Conservation (phyloP, 2,329 filamentous ascomycete species). For the Aspergillus niger region DNA sequence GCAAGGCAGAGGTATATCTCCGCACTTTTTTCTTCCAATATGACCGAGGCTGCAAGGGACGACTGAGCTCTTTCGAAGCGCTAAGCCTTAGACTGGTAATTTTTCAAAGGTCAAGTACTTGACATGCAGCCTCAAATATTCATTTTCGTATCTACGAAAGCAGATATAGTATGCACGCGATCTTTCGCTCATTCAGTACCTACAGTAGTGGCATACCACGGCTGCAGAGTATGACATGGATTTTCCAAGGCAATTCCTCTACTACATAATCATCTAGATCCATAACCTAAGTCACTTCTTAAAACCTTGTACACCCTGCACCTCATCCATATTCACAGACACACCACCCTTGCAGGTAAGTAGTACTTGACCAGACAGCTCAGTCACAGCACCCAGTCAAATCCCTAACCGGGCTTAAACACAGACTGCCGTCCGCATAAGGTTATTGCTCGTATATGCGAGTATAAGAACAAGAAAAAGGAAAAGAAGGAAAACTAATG, state of each 20-base stretch:
- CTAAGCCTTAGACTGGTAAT: neutral
- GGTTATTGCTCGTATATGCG: neutral
- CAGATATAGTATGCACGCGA: too few relatives aligned
- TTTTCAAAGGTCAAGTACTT: neutral
- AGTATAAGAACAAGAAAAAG: neutral
- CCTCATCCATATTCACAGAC: neutral
- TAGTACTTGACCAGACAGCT: neutral
- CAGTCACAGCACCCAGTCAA: neutral
- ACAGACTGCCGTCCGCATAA: neutral
- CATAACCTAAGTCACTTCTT: neutral
- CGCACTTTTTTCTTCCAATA: neutral
- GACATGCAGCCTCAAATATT: neutral
- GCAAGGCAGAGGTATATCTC: neutral
- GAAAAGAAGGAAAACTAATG: neutral
- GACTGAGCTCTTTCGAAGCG: neutral
- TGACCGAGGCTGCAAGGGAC: neutral
- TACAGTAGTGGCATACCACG: neutral
- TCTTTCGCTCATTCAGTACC: neutral
- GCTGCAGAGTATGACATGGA: neutral
- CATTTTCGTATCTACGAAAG: too few relatives aligned
- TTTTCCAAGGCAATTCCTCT: neutral
- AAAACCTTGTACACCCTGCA: neutral
- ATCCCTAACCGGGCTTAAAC: neutral
- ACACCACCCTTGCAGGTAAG: neutral
- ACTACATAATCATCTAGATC: neutral